phyloP scores from a whole-genome alignment of 768 basidiomycete genomes.

The Mycena indigotica region DNA sequence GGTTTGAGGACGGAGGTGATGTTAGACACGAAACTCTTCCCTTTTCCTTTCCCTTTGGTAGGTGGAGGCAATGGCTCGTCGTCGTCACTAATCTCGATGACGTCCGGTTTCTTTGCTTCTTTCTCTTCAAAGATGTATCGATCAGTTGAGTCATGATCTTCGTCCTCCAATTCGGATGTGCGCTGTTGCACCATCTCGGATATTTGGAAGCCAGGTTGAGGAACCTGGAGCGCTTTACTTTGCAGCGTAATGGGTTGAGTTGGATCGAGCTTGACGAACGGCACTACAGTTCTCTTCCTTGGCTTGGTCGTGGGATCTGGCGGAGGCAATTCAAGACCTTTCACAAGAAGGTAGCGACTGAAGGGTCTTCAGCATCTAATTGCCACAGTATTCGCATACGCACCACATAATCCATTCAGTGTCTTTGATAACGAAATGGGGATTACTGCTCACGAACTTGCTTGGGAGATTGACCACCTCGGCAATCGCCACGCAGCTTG shows the following conservation, averaged over 20 bases:
- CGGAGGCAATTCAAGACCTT: conserved; percentile 10
- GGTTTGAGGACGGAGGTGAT: conserved; percentile 10
- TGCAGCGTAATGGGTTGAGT: conserved; percentile 44
- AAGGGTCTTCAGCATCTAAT: no score
- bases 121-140: conserved; percentile 40
- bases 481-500: conserved; percentile 57
- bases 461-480: conserved; percentile 66
- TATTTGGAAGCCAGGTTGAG: conserved; percentile 59
- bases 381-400: no score
- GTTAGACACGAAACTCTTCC: conserved; percentile 11
- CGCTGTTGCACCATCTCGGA: conserved; percentile 48
- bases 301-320: conserved; percentile 13
- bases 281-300: conserved; percentile 28
- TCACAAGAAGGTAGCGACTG: conserved; percentile 67
- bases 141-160: conserved; percentile 55
- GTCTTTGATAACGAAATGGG: conserved; percentile 61
- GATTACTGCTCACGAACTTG: conserved; percentile 53
- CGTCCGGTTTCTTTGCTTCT: conserved; percentile 13
- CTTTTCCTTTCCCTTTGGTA: conserved; percentile 20
- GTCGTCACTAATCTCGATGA: conserved; percentile 26
- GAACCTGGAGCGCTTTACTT: conserved; percentile 48
- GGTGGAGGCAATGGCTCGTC: conserved; percentile 27
- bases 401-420: conserved; percentile 75
- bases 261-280: conserved; percentile 54
- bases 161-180: conserved; percentile 41